Evolutionary conservation across 2,329 filamentous ascomycete species (phyloP).

Genomic region (Xylariaceae sp.): DNA sequence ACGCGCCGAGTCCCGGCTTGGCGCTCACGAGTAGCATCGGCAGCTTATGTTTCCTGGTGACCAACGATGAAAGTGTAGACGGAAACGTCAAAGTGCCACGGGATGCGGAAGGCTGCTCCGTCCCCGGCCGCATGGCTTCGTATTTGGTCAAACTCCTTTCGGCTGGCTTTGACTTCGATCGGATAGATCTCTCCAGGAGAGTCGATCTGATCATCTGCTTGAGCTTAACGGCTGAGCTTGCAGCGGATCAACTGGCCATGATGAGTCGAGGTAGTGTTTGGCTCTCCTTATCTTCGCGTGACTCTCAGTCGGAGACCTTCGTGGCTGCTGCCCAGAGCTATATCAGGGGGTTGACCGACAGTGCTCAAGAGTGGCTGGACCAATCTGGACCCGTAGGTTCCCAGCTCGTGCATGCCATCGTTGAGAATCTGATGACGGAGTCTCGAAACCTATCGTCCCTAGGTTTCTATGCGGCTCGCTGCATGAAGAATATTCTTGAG

Average conservation of each 20-base stretch:
- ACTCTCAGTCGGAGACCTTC: constrained; percentile 37
- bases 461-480: constrained; percentile 49
- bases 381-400: constrained; percentile 33
- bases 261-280: constrained; percentile 44
- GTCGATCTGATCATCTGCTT: constrained; percentile 49
- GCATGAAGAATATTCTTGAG: constrained; percentile 47
- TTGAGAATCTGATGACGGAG: constrained; percentile 42
- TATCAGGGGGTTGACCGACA: constrained; percentile 33
- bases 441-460: constrained; percentile 39
- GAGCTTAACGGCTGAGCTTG: constrained; percentile 46
- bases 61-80: constrained; percentile 24
- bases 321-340: constrained; percentile 38
- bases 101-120: constrained; percentile 65
- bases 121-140: constrained; percentile 68
- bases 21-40: constrained; percentile 69
- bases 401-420: constrained; percentile 37
- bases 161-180: constrained; percentile 35
- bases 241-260: constrained; percentile 49
- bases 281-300: constrained; percentile 35
- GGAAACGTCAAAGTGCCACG: constrained; percentile 34
- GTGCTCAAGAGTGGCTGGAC: constrained; percentile 37
- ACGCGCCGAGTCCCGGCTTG: constrained; percentile 55
- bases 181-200: constrained; percentile 39
- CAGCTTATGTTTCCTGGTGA: constrained; percentile 63
- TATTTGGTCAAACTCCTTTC: constrained; percentile 59